Evolutionary conservation across 805 yeast species (phyloP), one percentile per base, ranked within the genome.

Genomic region (Monosporozyma aerobia): DNA sequence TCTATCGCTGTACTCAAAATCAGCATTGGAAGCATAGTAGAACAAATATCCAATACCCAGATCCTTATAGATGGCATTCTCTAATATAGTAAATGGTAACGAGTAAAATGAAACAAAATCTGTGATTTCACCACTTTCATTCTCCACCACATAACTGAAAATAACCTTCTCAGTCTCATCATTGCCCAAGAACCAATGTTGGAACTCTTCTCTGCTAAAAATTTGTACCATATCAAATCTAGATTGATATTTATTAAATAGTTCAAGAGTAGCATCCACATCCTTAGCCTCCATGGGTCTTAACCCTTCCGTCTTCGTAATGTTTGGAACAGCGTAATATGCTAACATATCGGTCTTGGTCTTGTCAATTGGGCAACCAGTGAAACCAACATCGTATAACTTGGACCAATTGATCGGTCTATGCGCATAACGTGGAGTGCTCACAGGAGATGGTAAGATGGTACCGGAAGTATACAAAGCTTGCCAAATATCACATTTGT

Each of bases 401-500:
- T 88, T 92, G 13, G 81, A 72, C 98, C 99, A 94, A 65, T 94
- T 86, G 58, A 94, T 73, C 1, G 97, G 95, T 61, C 99, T 85
- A 71, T 94, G 99, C 44, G 87, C 85, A 68, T 94, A 94, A 55
- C 97, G 79, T 66, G 95, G 84, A 2, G 88, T 82, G 11, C 95
- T 74, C 4, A 92, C 80, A 0, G 99, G 99, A n/a, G 90, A 82
- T 23, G 99, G 99, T 53, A 94, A 75, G 2, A 89, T 83, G 2
- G 83, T 81, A 10, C 98, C 99, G 0, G 92, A 96, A 9, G 99
- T 92, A 70, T 88, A 89, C 55, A 94, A 77, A 0, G 98, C 99
- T 69, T 90, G 97, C 96, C 97, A 94, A 55, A 90, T 86, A 54
- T 87, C 80, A 45, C 77, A 76, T 56, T 80, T 77, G 70, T 94